Evolutionary conservation across 345 rosid genomes (phyloP), one percentile per base, ranked within the genome.

Genomic region (Salix suchowensis): DNA sequence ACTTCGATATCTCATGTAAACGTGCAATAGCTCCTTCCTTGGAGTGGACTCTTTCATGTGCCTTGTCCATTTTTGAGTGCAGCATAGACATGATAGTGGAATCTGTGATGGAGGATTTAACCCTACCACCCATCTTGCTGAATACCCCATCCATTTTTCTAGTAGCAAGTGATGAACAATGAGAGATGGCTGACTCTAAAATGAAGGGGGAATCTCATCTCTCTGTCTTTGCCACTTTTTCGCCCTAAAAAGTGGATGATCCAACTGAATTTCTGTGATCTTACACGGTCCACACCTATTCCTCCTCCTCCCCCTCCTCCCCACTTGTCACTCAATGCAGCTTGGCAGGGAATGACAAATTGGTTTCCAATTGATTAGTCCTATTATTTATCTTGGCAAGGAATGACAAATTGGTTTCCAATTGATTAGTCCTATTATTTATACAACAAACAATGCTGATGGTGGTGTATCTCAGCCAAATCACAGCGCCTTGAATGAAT

Each of bases 1-100:
- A 94, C 77, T 86, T 84, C 0, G 97, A 91, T 54, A 90, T 94
- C 67, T 88, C 97, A 2, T 86, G 89, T 58, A 94, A 87, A 44
- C 97, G 89, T 11, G 86, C 85, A 67, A 92, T 82, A 39, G 84
- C 87, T 6, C 97, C 93, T 14, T 83, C 86, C 72, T 87, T 88
- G 8, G 90, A 85, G 80, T 87, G 92, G 48, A 89, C 89, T 67
- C 89, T 89, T 67, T 86, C 91, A 13, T 94, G 94, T 0, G 97
- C 94, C 80, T 80, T 89, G 71, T 94, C 89, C 97, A 92, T 92
- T 39, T 93, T 92, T 24, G 78, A 77, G 68, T 89, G 89, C 18
- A 94, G 88, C 74, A 91, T 89, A 78, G 89, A 83, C 98, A 91
- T 94, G 95, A 88, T 94, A 0, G 94, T 90, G 4, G 98, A 89